Conservation (phyloP, 768 basidiomycete genomes). For the Hypsizygus marmoreus region DNA sequence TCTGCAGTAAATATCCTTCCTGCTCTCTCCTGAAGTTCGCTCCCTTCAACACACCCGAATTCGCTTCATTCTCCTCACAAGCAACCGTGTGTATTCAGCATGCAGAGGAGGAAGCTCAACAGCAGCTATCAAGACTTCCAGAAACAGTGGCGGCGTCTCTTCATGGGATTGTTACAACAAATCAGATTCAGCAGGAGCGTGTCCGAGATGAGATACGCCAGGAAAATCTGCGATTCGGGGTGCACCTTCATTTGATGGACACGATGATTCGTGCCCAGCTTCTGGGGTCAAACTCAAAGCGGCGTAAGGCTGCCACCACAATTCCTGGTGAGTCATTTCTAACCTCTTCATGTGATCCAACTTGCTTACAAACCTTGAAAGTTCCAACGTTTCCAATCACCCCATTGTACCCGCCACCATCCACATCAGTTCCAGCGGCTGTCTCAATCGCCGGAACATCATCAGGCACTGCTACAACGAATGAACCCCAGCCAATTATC, state of each 20-base stretch:
- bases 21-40: conserved; percentile 13
- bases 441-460: no score
- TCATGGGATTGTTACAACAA: conserved; percentile 13
- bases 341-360: no score
- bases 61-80: conserved; percentile 2
- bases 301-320: neutral
- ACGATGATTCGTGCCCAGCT: neutral
- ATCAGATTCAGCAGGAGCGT: conserved; percentile 3
- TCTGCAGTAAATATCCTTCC: conserved; percentile 14
- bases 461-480: no score
- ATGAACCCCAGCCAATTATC: no score
- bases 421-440: no score
- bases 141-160: conserved; percentile 19
- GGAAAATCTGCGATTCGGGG: neutral
- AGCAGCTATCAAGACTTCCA: conserved; percentile 20
- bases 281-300: neutral
- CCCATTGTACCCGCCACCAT: no score
- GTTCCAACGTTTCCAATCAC: no score
- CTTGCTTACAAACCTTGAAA: no score
- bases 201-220: neutral
- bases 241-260: neutral
- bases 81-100: neutral
- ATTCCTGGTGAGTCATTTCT: no score
- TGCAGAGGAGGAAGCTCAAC: conserved; percentile 2
- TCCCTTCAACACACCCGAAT: conserved; percentile 20